phyloP scores from a whole-genome alignment of 2,329 filamentous ascomycete species.

The Alternaria ventricosa region DNA sequence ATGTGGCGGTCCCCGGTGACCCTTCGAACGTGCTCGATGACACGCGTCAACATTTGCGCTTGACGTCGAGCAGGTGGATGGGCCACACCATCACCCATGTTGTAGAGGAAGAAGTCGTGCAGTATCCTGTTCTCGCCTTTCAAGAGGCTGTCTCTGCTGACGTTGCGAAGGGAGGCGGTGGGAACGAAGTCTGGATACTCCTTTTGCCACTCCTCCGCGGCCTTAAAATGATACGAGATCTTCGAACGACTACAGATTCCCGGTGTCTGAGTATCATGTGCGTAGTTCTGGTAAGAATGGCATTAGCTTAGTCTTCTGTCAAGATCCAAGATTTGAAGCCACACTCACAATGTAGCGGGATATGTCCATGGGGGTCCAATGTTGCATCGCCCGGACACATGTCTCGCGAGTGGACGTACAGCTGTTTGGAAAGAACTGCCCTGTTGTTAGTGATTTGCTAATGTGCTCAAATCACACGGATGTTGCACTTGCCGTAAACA shows the following conservation, averaged over 20 bases:
- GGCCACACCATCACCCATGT: conserved; percentile 11
- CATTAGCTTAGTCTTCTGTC: background rate
- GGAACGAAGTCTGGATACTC: background rate
- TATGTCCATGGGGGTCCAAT: conserved; percentile 1
- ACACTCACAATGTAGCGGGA: conserved; percentile 2
- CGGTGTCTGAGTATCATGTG: background rate
- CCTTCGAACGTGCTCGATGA: conserved; percentile 6
- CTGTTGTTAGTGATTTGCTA: background rate
- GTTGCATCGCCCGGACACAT: background rate
- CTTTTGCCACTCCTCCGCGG: background rate
- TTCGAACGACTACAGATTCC: background rate
- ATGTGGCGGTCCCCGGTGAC: conserved; percentile 1
- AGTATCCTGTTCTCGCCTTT: background rate
- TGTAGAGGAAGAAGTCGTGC: conserved; percentile 10
- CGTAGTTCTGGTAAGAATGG: background rate
- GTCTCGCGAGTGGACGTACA: conserved; percentile 6
- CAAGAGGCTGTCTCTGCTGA: conserved; percentile 1
- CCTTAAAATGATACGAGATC: conserved; percentile 1
- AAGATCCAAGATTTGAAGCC: background rate
- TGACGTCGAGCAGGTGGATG: background rate
- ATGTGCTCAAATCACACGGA: background rate
- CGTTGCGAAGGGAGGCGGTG: background rate
- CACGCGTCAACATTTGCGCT: conserved; percentile 6
- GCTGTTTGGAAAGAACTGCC: background rate
- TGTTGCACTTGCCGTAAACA: conserved; percentile 1